Percentiles rank a stretch among this genome's conserved stretches.
Conservation (phyloP, 306 rosid species). For the Prunus armeniaca region DNA sequence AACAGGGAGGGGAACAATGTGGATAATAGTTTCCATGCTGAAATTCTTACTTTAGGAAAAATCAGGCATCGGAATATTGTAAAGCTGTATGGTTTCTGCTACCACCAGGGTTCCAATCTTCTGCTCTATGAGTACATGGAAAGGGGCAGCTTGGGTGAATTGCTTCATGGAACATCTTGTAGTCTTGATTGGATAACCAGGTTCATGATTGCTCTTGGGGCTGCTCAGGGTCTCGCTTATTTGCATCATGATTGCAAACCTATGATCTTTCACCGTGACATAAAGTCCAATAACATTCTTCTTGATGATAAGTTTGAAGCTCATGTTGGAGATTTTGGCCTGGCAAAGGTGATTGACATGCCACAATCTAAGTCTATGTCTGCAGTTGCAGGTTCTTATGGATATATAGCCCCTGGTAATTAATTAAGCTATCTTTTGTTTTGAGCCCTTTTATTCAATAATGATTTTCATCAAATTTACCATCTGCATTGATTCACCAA, state of each 20-base stretch:
- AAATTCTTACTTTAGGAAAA: conserved; percentile 67
- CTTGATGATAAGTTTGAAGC: conserved; percentile 79
- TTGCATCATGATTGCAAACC: conserved; percentile 92
- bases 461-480: neutral
- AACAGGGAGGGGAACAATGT: conserved; percentile 70
- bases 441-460: neutral
- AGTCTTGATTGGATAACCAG: conserved; percentile 70
- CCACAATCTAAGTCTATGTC: conserved; percentile 79
- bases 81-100: conserved; percentile 66
- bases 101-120: conserved; percentile 74
- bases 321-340: conserved; percentile 90
- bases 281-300: conserved; percentile 81
- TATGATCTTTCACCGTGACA: conserved; percentile 77
- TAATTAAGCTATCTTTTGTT: conserved; percentile 17
- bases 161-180: conserved; percentile 53
- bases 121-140: conserved; percentile 80
- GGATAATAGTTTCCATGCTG: conserved; percentile 71
- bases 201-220: conserved; percentile 79
- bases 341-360: conserved; percentile 89
- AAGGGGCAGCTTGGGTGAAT: conserved; percentile 84
- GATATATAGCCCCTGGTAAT: conserved; percentile 86
- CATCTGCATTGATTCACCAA: too few relatives aligned
- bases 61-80: conserved; percentile 81
- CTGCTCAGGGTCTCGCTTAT: conserved; percentile 86
- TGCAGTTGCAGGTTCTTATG: conserved; percentile 94